Evolutionary conservation across 2,329 filamentous ascomycete genomes (phyloP).

Genomic region (Botryotinia calthae): DNA sequence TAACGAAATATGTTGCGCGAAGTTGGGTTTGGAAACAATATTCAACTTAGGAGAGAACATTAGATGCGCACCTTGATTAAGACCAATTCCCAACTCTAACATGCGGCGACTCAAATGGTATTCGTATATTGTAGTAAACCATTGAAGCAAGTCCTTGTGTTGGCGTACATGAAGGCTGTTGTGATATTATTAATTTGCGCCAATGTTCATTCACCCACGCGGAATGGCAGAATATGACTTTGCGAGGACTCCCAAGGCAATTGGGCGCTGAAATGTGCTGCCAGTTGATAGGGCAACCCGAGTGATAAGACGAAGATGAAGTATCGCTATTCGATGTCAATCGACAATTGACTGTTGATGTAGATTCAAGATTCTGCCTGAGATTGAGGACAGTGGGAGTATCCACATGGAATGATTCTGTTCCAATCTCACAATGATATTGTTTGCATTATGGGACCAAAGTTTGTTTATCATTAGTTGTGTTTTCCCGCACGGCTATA

Average conservation of each 20-base stretch:
- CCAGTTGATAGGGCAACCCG: conserved; percentile 20
- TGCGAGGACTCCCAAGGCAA: not conserved
- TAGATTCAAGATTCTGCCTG: not conserved
- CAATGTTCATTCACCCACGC: not conserved
- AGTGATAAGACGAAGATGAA: not conserved
- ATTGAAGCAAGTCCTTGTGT: conserved; percentile 9
- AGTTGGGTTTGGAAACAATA: not conserved
- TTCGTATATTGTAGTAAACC: conserved; percentile 12
- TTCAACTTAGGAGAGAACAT: not conserved
- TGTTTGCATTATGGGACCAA: conserved; percentile 15
- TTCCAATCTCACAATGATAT: conserved; percentile 14
- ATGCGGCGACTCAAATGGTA: conserved; percentile 19
- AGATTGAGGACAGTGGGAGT: not conserved
- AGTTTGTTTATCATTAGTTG: not conserved
- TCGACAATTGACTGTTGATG: not conserved
- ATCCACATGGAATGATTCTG: not conserved
- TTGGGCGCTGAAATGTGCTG: conserved; percentile 9
- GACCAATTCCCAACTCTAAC: conserved; percentile 21
- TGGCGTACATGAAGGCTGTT: conserved; percentile 12
- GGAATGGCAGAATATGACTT: not conserved
- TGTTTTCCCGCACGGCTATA: conserved; percentile 17
- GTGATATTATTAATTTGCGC: not conserved
- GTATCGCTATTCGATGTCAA: not conserved
- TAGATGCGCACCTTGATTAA: conserved; percentile 21
- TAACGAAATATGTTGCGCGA: conserved; percentile 3